phyloP scores from a whole-genome alignment of 1,139 yeast species.

The Blastobotrys petasosporus region DNA sequence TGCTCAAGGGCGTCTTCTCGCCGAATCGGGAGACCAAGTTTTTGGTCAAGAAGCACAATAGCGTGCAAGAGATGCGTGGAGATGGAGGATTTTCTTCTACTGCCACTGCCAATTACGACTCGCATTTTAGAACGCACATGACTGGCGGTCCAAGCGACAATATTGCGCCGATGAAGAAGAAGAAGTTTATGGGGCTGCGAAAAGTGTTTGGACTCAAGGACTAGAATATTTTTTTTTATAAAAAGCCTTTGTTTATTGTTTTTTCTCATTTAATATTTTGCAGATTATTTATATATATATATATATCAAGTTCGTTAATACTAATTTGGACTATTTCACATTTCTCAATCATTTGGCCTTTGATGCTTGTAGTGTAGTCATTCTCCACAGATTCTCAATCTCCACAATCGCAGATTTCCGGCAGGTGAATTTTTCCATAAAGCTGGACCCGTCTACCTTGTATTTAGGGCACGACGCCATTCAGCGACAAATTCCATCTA shows the following conservation, averaged over 20 bases:
- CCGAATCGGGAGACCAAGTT: conserved; percentile 28
- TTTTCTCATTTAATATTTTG: conserved; percentile 1
- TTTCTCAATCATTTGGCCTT: background rate
- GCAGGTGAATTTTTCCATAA: too few relatives aligned
- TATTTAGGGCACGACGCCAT: too few relatives aligned
- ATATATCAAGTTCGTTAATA: too few relatives aligned
- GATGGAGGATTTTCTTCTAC: background rate
- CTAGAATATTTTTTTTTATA: conserved; percentile 9
- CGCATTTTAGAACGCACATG: background rate
- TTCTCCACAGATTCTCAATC: too few relatives aligned
- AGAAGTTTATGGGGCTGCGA: conserved; percentile 27
- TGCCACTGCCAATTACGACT: background rate
- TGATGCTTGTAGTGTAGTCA: conserved; percentile 1
- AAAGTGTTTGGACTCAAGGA: conserved; percentile 25
- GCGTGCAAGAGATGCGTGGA: background rate
- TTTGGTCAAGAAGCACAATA: conserved; percentile 17
- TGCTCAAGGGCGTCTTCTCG: conserved; percentile 27
- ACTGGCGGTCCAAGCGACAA: conserved; percentile 10
- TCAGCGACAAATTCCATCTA: too few relatives aligned
- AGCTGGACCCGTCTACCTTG: too few relatives aligned
- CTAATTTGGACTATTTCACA: conserved; percentile 1
- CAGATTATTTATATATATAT: background rate
- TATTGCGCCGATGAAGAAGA: conserved; percentile 21
- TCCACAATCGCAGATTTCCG: too few relatives aligned
- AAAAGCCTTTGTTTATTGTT: background rate